Percentiles rank a stretch among this genome's conserved stretches.
These are phyloP conservation scores for Teratosphaeria gauchensis DNA, from an alignment of 2,329 filamentous ascomycete genomes.

Conservation along the genomic window DNA sequence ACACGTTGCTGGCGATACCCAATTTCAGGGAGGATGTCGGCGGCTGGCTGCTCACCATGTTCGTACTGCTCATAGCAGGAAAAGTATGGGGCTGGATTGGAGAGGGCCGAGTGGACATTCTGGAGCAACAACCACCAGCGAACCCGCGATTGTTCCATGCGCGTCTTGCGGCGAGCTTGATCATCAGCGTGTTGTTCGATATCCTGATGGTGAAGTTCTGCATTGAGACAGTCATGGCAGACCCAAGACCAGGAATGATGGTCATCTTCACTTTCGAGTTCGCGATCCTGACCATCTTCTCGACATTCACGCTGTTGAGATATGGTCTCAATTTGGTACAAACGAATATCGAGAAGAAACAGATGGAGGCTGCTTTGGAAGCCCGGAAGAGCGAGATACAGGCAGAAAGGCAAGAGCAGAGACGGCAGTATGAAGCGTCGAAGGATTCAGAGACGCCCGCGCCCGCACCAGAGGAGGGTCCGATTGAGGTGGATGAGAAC, in stretches of 20 bases:
- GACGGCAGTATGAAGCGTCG: slow-evolving; percentile 23
- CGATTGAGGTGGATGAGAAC: slow-evolving; percentile 70
- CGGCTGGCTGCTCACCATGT: slow-evolving; percentile 93
- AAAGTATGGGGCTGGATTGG: slow-evolving; percentile 99
- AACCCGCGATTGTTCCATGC: slow-evolving; percentile 84
- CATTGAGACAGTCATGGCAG: slow-evolving; percentile 70
- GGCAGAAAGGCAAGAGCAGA: slow-evolving; percentile 39
- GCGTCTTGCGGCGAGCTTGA: slow-evolving; percentile 67
- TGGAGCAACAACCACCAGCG: slow-evolving; percentile 88
- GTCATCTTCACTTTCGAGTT: slow-evolving; percentile 99
- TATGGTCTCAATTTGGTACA: slow-evolving; percentile 75
- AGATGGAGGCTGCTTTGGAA: slow-evolving; percentile 60
- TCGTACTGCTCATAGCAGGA: slow-evolving; percentile 79
- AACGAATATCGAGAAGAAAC: slow-evolving; percentile 61
- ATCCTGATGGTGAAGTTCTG: slow-evolving; percentile 71
- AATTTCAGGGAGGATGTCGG: slow-evolving; percentile 94
- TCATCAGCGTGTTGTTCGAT: slow-evolving; percentile 72
- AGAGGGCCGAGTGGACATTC: slow-evolving; percentile 82
- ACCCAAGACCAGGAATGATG: slow-evolving; percentile 96
- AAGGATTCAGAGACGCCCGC: slow-evolving; percentile 27
- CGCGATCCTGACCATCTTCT: slow-evolving; percentile 72
- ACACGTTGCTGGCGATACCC: slow-evolving; percentile 95
- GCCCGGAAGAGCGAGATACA: slow-evolving; percentile 60
- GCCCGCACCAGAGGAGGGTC: slow-evolving; percentile 44
- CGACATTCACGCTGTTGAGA: slow-evolving; percentile 65